These are phyloP conservation scores for Lathyrus aphaca DNA, from an alignment of 306 rosid genomes.

Conservation along the genomic window DNA sequence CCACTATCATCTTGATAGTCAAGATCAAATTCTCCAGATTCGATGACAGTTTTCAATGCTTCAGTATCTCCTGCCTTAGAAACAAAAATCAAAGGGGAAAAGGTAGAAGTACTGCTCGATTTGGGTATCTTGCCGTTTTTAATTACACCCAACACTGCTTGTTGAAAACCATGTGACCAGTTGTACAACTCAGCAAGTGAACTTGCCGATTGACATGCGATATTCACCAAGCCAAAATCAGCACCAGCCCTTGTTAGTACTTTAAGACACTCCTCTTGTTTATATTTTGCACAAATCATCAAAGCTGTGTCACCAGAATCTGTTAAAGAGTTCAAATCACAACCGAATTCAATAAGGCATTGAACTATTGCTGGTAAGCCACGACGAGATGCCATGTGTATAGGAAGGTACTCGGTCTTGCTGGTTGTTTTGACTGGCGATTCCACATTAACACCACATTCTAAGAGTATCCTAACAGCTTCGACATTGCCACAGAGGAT, in stretches of 20 bases:
- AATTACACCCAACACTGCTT: conserved; percentile 53
- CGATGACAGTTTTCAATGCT: conserved; percentile 67
- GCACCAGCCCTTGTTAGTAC: conserved; percentile 68
- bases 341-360: conserved; percentile 73
- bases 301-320: conserved; percentile 78
- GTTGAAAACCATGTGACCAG: conserved; percentile 78
- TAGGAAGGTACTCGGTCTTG: conserved; percentile 60
- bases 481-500: conserved; percentile 75
- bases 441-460: conserved; percentile 65
- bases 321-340: conserved; percentile 69
- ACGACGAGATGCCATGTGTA: conserved; percentile 87
- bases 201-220: conserved; percentile 64
- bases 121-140: conserved; percentile 56
- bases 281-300: conserved; percentile 72
- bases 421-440: conserved; percentile 61
- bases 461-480: conserved; percentile 64
- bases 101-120: conserved; percentile 61
- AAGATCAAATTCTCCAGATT: conserved; percentile 59
- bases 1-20: conserved; percentile 80
- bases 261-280: conserved; percentile 67
- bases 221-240: conserved; percentile 77
- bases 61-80: conserved; percentile 74
- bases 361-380: conserved; percentile 64
- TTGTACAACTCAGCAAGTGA: conserved; percentile 62
- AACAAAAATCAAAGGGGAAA: conserved; percentile 63